phyloP scores from a whole-genome alignment of 176 grass and related monocot species.

The Luzula sylvatica region DNA sequence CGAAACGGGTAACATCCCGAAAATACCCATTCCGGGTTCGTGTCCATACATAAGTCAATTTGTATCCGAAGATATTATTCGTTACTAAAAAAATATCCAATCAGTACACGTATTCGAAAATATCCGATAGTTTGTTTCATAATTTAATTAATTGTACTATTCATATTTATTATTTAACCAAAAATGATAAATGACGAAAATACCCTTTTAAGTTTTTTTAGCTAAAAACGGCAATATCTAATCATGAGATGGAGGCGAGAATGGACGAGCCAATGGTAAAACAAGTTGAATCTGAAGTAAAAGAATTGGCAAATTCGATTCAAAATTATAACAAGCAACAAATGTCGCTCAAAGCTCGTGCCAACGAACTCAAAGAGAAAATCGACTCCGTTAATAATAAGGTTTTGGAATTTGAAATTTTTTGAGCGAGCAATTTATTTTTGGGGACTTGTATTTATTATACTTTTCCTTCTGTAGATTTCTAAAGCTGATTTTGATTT shows the following conservation, averaged over 20 bases:
- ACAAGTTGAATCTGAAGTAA: constrained; percentile 37
- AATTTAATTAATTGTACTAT: too few relatives aligned
- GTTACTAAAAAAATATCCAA: too few relatives aligned
- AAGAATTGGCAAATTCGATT: constrained; percentile 35
- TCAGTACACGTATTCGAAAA: too few relatives aligned
- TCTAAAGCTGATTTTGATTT: constrained; percentile 54
- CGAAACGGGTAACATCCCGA: too few relatives aligned
- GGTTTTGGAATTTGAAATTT: constrained; percentile 8
- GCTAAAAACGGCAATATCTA: constrained; percentile 39
- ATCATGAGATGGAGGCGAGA: constrained; percentile 32
- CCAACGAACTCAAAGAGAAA: constrained; percentile 34
- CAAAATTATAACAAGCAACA: constrained; percentile 70
- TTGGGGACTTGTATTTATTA: neutral
- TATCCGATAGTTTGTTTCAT: too few relatives aligned
- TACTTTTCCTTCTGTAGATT: constrained; percentile 27
- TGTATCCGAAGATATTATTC: too few relatives aligned
- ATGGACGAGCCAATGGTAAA: constrained; percentile 45
- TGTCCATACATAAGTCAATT: too few relatives aligned
- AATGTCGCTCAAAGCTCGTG: constrained; percentile 18
- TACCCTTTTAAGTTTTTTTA: constrained; percentile 15
- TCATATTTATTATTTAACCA: too few relatives aligned
- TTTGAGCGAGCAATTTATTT: too few relatives aligned
- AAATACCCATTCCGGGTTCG: too few relatives aligned
- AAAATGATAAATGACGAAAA: constrained; percentile 5
- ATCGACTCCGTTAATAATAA: constrained; percentile 19